These are phyloP conservation scores for Articulospora tetracladia DNA, from an alignment of 495 filamentous ascomycete species.

Conservation along the genomic window DNA sequence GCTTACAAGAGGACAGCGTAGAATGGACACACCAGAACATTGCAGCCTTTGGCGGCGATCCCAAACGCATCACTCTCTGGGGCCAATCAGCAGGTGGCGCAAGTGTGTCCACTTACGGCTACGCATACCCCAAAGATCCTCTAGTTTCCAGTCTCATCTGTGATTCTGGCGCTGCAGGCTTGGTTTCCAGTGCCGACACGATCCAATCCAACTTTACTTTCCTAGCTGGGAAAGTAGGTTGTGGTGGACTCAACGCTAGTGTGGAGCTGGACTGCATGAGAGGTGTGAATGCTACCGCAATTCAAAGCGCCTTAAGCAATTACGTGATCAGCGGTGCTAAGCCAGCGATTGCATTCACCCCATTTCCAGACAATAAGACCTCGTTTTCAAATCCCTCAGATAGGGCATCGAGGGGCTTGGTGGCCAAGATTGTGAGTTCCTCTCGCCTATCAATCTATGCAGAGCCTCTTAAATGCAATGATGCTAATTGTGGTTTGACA, in stretches of 20 bases:
- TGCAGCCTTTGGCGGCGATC: conserved; percentile 40
- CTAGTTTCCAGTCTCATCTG: conserved; percentile 41
- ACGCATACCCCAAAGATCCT: conserved; percentile 42
- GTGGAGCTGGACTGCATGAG: conserved; percentile 45
- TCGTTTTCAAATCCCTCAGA: conserved; percentile 43
- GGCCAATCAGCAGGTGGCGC: conserved; percentile 1
- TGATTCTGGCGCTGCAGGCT: conserved; percentile 39
- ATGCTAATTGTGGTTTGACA: too few species aligned
- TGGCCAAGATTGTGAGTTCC: conserved; percentile 10
- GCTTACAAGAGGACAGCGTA: conserved; percentile 13
- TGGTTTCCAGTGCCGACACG: conserved; percentile 29
- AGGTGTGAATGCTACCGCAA: conserved; percentile 29
- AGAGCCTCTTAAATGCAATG: too few species aligned
- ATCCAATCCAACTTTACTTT: conserved; percentile 36
- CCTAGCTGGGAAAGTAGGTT: conserved; percentile 39
- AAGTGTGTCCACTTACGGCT: conserved; percentile 29
- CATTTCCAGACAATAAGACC: conserved; percentile 35
- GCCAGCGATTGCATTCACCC: conserved; percentile 36
- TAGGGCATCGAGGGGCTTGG: conserved; percentile 15
- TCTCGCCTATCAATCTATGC: neutral
- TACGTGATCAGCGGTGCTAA: conserved; percentile 31
- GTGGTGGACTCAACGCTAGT: conserved; percentile 32
- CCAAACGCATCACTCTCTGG: neutral
- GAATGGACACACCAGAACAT: conserved; percentile 39
- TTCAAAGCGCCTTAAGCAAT: conserved; percentile 36